Base-by-base conservation (phyloP, 2,329 filamentous ascomycete genomes). In the Penicillium rolfsii region DNA sequence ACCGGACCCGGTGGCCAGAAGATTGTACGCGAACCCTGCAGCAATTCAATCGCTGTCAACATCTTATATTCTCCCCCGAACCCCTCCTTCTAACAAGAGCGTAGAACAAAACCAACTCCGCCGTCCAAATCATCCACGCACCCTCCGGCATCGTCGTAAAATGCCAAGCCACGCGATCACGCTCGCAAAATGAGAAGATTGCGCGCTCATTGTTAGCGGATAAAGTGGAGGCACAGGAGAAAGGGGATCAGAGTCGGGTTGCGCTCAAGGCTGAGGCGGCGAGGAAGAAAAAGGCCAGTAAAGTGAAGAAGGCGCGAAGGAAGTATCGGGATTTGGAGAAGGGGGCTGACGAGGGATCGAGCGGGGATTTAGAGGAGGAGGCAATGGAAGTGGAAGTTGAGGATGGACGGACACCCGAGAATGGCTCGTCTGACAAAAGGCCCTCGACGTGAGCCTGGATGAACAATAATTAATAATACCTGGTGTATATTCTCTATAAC, bases 81-180 rank as follows among this genome's bases (percentile, higher is more conserved):
- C 35, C 8, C 35, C 8, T n/a, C 2, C 2, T 6, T 14, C 22
- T 19, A 33, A 54, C 43, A 19, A 53, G 19, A 30, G 16, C 26
- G 3, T n/a, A 82, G 89, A 99, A 99, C 80, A 99, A 99, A 86
- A 99, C 95, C 28, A 93, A 89, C 66, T 97, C 91, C 0, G 94
- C 94, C 40, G 94, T 97, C 2, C 95, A 99, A 75, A 83, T 99
- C 38, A 95, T 89, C 68, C 95, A 99, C 76, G 80, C 90, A 16
- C 92, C 94, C 5, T 96, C 93, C 0, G 94, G 94, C 63, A 87
- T 97, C 56, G 93, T 98, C 14, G 86, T 99, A 64, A 99, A 99
- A 80, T 94, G 87, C 58, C 95, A 99, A 78, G 92, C 89, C 22
- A 98, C 95, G 8, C 88, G 95, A 52, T 96, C 91, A 1, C 87